phyloP scores from a whole-genome alignment of 441 rosid species.

The Adansonia rubrostipa region DNA sequence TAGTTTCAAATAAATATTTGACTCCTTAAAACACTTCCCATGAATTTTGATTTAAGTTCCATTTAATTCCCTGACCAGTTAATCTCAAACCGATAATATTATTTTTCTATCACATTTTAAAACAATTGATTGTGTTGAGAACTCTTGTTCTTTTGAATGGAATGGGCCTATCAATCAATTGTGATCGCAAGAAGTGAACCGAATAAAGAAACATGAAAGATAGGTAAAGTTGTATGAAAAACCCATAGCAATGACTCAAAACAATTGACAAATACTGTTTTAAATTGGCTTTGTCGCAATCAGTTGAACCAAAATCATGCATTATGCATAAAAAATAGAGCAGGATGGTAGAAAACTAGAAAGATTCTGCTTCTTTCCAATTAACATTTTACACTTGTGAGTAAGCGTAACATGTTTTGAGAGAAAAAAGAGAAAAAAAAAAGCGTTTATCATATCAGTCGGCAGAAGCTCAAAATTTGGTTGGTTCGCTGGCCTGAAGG shows the following conservation, averaged over 20 bases:
- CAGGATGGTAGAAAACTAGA: background rate
- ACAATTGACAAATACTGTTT: background rate
- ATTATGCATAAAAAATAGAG: background rate
- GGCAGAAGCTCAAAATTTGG: background rate
- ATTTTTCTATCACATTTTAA: background rate
- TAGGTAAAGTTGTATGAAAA: background rate
- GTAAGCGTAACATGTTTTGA: background rate
- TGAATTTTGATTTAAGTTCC: too few species aligned
- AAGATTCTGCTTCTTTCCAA: background rate
- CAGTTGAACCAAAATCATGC: background rate
- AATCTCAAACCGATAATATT: too few species aligned
- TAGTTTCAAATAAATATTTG: background rate
- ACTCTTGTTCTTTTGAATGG: background rate
- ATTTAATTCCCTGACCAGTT: too few species aligned
- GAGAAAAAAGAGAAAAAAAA: background rate
- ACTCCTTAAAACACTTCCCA: background rate
- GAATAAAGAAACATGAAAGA: background rate
- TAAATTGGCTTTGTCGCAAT: background rate
- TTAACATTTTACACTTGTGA: background rate
- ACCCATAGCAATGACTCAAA: background rate
- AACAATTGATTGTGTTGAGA: too few species aligned
- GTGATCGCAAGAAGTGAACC: background rate
- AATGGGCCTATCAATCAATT: background rate
- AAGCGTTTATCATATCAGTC: background rate
- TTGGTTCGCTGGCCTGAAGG: background rate